Conservation (phyloP, 2,329 filamentous ascomycete species). For the Pseudogymnoascus sp. region DNA sequence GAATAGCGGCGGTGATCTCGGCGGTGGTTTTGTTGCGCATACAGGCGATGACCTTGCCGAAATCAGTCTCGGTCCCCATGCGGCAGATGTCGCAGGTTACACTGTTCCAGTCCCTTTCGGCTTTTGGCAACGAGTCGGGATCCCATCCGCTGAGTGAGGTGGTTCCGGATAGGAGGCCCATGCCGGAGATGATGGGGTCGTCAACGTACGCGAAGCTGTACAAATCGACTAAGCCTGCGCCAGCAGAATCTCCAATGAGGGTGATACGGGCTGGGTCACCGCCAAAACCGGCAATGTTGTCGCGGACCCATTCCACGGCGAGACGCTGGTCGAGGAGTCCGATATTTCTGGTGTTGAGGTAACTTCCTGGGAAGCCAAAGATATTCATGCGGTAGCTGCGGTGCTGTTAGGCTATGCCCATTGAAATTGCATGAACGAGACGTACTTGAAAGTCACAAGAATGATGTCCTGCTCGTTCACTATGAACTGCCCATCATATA, state of each 20-base stretch:
- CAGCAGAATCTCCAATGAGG: conserved; percentile 49
- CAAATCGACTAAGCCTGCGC: conserved; percentile 45
- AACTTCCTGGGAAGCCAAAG: conserved; percentile 32
- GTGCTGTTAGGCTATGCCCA: not conserved
- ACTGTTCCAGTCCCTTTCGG: conserved; percentile 11
- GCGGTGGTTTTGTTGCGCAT: conserved; percentile 14
- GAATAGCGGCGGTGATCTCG: conserved; percentile 10
- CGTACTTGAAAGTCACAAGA: conserved; percentile 43
- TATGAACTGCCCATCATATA: conserved; percentile 39
- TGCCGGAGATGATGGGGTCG: conserved; percentile 28
- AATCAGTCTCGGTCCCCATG: conserved; percentile 7
- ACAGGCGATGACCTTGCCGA: conserved; percentile 7
- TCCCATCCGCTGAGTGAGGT: conserved; percentile 2
- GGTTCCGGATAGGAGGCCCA: conserved; percentile 20
- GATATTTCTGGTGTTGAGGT: conserved; percentile 40
- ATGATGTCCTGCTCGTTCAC: conserved; percentile 39
- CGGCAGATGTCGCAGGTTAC: conserved; percentile 12
- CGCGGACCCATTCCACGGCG: conserved; percentile 53
- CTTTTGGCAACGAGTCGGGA: conserved; percentile 11
- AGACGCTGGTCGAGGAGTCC: conserved; percentile 57
- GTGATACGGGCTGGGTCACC: conserved; percentile 51
- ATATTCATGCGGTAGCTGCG: conserved; percentile 33
- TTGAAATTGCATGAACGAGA: conserved; percentile 24
- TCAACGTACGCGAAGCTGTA: conserved; percentile 28
- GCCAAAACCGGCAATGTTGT: conserved; percentile 54